Evolutionary conservation across 2,329 filamentous ascomycete species (phyloP), one percentile per base, ranked within the genome.

Genomic region (Colletotrichum viniferum): DNA sequence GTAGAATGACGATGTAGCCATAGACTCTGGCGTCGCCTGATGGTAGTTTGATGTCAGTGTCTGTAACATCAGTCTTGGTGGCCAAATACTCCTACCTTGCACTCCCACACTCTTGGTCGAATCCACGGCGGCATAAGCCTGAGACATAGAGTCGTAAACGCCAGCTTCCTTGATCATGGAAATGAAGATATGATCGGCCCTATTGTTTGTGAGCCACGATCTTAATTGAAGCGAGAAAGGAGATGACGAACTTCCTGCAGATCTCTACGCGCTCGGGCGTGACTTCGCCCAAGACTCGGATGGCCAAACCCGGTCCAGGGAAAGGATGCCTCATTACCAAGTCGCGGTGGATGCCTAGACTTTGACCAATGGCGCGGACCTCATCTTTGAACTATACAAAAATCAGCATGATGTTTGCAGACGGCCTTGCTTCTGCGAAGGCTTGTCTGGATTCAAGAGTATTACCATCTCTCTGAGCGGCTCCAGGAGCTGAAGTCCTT

Each of bases 221-320:
- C n/a, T 21, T 7, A 21, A 13, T 7, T 21, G n/a, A 52, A 52
- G 43, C n/a, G n/a, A 52, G 43, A 52, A 52, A 24, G 43, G 43
- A 52, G 43, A 52, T 52, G n/a, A 52, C 43, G n/a, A 24, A 52
- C 82, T 94, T 88, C n/a, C 94, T 87, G 3, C 92, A 95, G 77
- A 98, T 97, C 71, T 92, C 91, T 18, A 98, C 93, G 56, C 94
- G 91, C 82, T 96, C 94, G 3, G 88, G 89, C 2, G 95, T 98
- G 16, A 98, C 93, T 79, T 97, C 96, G 43, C 96, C 96, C 1
- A 98, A 87, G 76, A 98, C 93, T 69, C 95, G 90, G 78, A 97
- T 94, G 16, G 91, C 95, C 76, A 97, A 92, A 67, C 85, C 90
- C 0, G 88, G 93, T 55, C 94, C 94, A 0, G 93, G 93, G 65